Percentiles rank a stretch among this genome's conserved stretches.
Evolutionary conservation across 2,329 filamentous ascomycete species (phyloP).

Genomic region (Aspergillus aculeatinus): DNA sequence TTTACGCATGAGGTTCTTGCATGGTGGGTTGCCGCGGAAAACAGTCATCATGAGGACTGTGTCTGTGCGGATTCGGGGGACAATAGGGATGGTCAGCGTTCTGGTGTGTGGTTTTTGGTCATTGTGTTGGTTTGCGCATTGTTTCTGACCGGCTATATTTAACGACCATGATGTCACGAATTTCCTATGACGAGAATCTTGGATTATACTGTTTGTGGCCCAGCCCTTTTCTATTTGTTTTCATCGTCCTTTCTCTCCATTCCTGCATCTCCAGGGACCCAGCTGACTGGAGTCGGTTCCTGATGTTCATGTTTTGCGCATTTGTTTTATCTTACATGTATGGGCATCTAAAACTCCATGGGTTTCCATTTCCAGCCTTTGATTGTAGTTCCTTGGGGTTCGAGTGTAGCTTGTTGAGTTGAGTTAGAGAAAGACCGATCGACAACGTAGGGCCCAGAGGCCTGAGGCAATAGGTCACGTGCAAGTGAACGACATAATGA

Average conservation of each 20-base stretch:
- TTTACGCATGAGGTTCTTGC: not conserved
- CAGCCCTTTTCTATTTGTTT: not conserved
- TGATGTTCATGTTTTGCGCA: not conserved
- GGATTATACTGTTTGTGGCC: constrained; percentile 19
- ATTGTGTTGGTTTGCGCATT: constrained; percentile 18
- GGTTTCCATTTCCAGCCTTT: constrained; percentile 1
- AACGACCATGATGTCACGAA: constrained; percentile 41
- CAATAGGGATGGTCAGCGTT: constrained; percentile 19
- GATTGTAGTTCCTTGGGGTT: not conserved
- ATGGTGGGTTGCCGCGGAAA: not conserved
- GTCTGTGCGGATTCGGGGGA: constrained; percentile 11
- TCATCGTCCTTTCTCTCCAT: constrained; percentile 6
- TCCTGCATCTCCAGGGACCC: constrained; percentile 11
- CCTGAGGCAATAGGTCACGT: no score
- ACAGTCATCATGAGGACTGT: constrained; percentile 13
- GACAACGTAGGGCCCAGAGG: no score
- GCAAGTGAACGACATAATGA: no score
- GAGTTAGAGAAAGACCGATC: not conserved
- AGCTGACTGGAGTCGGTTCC: not conserved
- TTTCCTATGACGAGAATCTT: constrained; percentile 27
- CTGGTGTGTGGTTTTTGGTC: constrained; percentile 20
- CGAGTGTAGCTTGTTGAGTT: not conserved
- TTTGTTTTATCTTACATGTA: constrained; percentile 11
- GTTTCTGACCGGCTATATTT: constrained; percentile 26
- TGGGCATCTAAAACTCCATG: constrained; percentile 11